These are phyloP conservation scores for Adansonia madagascariensis DNA, from an alignment of 441 rosid genomes.

Conservation along the genomic window DNA sequence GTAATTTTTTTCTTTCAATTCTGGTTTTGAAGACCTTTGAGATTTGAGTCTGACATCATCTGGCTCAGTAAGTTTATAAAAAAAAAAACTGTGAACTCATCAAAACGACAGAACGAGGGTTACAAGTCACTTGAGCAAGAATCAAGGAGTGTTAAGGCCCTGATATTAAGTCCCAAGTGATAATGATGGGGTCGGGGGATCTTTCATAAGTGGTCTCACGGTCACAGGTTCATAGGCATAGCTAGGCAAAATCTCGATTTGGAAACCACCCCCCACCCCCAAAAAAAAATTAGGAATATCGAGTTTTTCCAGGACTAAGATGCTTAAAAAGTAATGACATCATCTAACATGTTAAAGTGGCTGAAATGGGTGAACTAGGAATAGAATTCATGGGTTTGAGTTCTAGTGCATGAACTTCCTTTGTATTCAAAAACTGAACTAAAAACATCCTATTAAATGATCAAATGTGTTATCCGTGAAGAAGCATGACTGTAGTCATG, in stretches of 20 bases:
- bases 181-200: too few species aligned
- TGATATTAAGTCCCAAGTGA: neutral
- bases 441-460: neutral
- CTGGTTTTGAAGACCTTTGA: neutral
- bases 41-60: neutral
- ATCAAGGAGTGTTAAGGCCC: neutral
- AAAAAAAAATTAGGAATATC: too few species aligned
- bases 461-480: conserved; percentile 14
- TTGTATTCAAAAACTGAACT: neutral
- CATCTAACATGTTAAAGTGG: neutral
- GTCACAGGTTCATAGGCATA: neutral
- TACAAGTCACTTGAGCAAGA: neutral
- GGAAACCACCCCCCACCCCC: too few species aligned
- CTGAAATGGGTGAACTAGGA: neutral
- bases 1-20: neutral
- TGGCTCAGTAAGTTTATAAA: neutral
- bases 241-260: neutral
- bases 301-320: neutral
- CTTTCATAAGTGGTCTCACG: too few species aligned
- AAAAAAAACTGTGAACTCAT: too few species aligned
- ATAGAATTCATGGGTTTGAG: neutral
- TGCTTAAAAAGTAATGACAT: neutral
- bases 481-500: neutral
- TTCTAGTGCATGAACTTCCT: neutral
- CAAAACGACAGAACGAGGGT: too few species aligned